phyloP scores from a whole-genome alignment of 257 asterid species.

The Solanum pinnatisectum region DNA sequence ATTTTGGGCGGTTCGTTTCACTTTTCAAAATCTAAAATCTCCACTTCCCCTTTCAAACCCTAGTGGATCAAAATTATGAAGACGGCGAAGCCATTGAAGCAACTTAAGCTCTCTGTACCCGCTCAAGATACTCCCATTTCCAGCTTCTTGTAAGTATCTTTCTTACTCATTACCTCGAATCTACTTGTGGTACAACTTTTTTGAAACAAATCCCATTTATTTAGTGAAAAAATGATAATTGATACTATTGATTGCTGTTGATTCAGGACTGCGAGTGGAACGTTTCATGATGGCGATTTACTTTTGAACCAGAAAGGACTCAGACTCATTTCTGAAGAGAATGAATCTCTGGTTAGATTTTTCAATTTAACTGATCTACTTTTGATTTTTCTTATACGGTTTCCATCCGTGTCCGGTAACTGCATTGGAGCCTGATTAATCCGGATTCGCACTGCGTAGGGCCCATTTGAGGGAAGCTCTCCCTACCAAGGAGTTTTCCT shows the following conservation, averaged over 20 bases:
- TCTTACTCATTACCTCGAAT: not conserved
- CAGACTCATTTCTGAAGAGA: slow-evolving; percentile 63
- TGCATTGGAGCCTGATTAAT: not conserved
- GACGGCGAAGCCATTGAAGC: slow-evolving; percentile 74
- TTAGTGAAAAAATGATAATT: not conserved
- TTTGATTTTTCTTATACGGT: not conserved
- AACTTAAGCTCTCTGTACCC: slow-evolving; percentile 85
- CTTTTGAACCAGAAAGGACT: slow-evolving; percentile 75
- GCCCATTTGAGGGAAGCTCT: not conserved
- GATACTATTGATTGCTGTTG: not conserved
- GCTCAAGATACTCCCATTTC: slow-evolving; percentile 71
- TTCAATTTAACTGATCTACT: not conserved
- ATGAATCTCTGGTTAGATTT: slow-evolving; percentile 41
- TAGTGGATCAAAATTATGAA: slow-evolving; percentile 33
- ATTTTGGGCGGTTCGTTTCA: not conserved
- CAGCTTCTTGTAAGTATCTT: slow-evolving; percentile 43
- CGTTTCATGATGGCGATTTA: slow-evolving; percentile 89
- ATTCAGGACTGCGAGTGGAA: slow-evolving; percentile 89
- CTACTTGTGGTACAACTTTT: not conserved
- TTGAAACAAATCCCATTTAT: not conserved
- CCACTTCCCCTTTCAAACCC: not conserved
- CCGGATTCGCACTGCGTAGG: not conserved
- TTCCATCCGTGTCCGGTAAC: not conserved
- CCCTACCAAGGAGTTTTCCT: not conserved
- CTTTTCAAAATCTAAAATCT: not conserved